Percentiles rank a stretch among this genome's conserved stretches.
phyloP scores from a whole-genome alignment of 1,284 basidiomycete species.

The Leccinum angustisporum region DNA sequence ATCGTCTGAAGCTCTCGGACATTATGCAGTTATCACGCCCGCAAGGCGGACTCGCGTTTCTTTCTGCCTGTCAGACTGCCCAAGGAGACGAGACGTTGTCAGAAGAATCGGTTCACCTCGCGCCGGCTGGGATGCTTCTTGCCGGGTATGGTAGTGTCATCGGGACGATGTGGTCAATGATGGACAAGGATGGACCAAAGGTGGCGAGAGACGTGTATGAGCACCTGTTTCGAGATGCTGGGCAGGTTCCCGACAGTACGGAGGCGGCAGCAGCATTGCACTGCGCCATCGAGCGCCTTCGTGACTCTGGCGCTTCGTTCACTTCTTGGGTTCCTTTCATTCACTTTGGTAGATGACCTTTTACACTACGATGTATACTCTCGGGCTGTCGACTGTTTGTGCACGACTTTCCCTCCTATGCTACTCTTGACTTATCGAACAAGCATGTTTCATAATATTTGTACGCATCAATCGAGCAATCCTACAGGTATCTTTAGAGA shows the following conservation, averaged over 20 bases:
- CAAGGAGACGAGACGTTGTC: background rate
- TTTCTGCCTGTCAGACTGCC: no score
- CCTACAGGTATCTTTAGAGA: no score
- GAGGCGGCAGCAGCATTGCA: background rate
- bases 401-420: no score
- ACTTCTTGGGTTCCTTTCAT: background rate
- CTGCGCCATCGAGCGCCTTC: background rate
- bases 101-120: background rate
- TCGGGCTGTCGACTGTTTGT: no score
- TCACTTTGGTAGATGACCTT: background rate
- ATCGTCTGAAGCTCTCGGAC: no score
- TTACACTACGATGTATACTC: no score
- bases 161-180: background rate
- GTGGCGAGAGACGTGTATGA: background rate
- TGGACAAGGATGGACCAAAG: background rate
- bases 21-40: no score
- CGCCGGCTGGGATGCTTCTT: background rate
- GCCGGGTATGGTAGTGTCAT: background rate
- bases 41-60: no score
- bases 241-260: background rate
- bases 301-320: background rate
- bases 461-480: no score
- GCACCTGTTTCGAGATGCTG: background rate
- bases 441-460: no score
- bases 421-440: no score